Base-by-base conservation (phyloP, 2,329 filamentous ascomycete species). In the Nigrospora osmanthi region DNA sequence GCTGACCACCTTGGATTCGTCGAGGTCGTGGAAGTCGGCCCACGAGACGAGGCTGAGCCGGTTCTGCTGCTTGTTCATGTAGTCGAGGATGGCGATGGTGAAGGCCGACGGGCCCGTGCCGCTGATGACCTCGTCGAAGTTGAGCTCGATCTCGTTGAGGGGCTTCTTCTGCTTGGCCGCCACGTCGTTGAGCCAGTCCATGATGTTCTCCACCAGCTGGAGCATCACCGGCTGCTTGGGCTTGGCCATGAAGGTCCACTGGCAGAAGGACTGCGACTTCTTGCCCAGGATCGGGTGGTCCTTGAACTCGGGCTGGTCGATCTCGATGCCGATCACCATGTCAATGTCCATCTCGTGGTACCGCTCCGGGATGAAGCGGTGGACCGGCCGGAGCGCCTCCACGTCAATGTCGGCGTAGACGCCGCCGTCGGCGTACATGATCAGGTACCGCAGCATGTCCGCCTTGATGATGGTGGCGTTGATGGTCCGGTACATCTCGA, bases 161-260 rank as follows among this genome's bases (percentile, higher is more conserved):
- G 76, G 60, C 4, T 78, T 75, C 3, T 71, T 71, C 55, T 87
- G 83, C 48, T 78, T 60, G 40, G 65, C 64, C 2, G 82, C 73
- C 3, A 85, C 71, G 1, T 71, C 73, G 28, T 76, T 72, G 41
- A 87, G 68, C 83, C 82, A 86, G 1, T 65, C 58, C 62, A 86
- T 75, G 58, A 87, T 86, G 54, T 82, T 78, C 58, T 86, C 80
- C 39, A 87, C 75, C 4, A 87, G 70, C 31, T 68, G 67, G 60
- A 86, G 68, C 80, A 87, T 85, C 45, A 87, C 80, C 2, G 81
- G 80, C 23, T 81, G 73, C 15, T 71, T 68, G 1, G 83, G 81
- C 57, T 85, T 84, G 53, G 77, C 77, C 67, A 85, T 82, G 55
- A 87, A 85, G 0, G 83, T 87, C 83, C 83, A 87, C 56, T 87